phyloP scores from a whole-genome alignment of 148 eudicot species.

The Cornus suecica region DNA sequence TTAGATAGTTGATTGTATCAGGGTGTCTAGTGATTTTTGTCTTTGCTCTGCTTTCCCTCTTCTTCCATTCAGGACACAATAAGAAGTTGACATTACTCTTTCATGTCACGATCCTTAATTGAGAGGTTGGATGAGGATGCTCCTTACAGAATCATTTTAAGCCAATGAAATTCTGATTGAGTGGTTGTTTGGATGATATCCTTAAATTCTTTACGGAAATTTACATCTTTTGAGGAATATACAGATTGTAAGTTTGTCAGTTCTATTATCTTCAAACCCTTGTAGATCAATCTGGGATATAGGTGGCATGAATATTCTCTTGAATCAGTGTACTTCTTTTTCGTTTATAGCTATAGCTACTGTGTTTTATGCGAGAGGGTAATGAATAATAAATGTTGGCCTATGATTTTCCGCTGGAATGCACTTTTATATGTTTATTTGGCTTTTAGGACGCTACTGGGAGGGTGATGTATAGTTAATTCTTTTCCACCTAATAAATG shows the following conservation, averaged over 20 bases:
- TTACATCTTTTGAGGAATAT: background rate
- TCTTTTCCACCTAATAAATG: background rate
- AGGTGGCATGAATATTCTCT: background rate
- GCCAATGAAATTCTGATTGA: background rate
- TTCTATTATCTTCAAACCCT: background rate
- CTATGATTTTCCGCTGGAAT: conserved; percentile 2
- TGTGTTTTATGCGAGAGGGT: background rate
- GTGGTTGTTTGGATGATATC: background rate
- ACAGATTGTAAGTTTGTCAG: background rate
- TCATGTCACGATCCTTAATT: background rate
- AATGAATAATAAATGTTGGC: background rate
- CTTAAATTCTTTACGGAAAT: background rate
- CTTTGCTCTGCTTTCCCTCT: background rate
- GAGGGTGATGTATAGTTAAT: background rate
- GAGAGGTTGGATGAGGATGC: background rate
- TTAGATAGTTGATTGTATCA: too few relatives aligned
- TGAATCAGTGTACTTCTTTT: background rate
- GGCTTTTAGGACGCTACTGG: too few relatives aligned
- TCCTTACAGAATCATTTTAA: background rate
- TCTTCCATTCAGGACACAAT: background rate
- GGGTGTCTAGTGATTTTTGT: too few relatives aligned
- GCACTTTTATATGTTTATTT: too few relatives aligned
- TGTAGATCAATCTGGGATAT: background rate
- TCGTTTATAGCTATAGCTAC: background rate
- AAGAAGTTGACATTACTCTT: background rate